Evolutionary conservation across 2,329 filamentous ascomycete genomes (phyloP), one percentile per base, ranked within the genome.

Genomic region (Curvularia sp.): DNA sequence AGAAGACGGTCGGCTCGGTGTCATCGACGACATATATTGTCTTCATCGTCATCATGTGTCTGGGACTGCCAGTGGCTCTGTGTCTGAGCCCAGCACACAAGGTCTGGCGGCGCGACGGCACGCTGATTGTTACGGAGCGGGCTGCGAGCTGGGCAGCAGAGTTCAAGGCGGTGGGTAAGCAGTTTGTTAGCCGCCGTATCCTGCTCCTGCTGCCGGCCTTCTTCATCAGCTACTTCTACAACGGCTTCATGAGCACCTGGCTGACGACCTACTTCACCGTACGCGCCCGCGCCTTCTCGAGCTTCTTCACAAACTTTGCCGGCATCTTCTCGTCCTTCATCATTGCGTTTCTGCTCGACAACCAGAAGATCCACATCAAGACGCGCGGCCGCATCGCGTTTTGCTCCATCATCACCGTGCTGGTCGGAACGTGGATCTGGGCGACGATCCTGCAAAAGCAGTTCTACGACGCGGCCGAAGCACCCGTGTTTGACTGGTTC

Each of bases 21-120:
- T 71, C 71, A 0, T 74, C 72, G 15, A 67, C 77, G 10, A 81
- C 79, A 0, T 81, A 81, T 56, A 75, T 81, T 23, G 78, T 75
- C 10, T 81, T 82, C 51, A 80, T 82, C 45, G 79, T 78, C 19
- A 79, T 83, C 43, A 81, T 81, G 66, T 81, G 78, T 52, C 73
- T 82, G 0, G 81, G 79, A 1, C 72, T 80, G 0, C 71, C 78
- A 7, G 70, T 81, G 13, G 80, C 75, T 0, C 64, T 82, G 2
- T 70, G 80, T 10, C 72, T 83, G 0, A 82, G 80, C 0, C 77
- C 78, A 10, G 80, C 81, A 0, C 72, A 79, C 27, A 80, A 81
- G 34, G 78, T 83, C 5, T 75, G 74, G 59, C 75, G 81, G 19
- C 73, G 75, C 12, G 79, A 83, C 49, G 78, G 79, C 19, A 80